phyloP scores from a whole-genome alignment of 1,284 basidiomycete species.

The Mycena citricolor region DNA sequence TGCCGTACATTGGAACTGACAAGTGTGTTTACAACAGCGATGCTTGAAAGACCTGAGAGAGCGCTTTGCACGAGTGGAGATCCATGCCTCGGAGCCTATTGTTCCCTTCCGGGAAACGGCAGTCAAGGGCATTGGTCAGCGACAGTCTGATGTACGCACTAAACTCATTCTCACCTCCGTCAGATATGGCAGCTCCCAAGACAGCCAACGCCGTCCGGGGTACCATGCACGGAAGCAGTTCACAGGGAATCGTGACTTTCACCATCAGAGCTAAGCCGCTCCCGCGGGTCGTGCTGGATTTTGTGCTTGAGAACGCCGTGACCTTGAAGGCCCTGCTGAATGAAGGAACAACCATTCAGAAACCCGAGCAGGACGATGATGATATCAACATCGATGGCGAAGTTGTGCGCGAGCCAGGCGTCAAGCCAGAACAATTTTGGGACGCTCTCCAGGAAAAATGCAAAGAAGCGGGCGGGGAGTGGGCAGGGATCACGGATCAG shows the following conservation, averaged over 20 bases:
- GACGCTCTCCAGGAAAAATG: conserved; percentile 64
- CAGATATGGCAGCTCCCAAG: conserved; percentile 89
- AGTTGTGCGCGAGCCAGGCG: conserved; percentile 57
- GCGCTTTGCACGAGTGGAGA: conserved; percentile 90
- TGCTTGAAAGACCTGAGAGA: conserved; percentile 95
- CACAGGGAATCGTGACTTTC: conserved; percentile 78
- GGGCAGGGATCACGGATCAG: conserved; percentile 70
- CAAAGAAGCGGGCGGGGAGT: conserved; percentile 75
- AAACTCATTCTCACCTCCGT: no score
- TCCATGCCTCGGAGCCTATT: conserved; percentile 93
- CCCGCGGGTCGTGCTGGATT: conserved; percentile 66
- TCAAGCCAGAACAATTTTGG: conserved; percentile 84
- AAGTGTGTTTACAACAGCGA: conserved; percentile 51
- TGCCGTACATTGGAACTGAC: not conserved
- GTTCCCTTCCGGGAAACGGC: conserved; percentile 98
- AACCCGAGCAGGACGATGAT: conserved; percentile 38
- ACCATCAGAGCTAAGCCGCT: conserved; percentile 83
- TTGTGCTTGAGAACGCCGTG: conserved; percentile 74
- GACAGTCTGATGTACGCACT: no score
- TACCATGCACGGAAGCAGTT: conserved; percentile 70
- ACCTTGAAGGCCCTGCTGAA: conserved; percentile 55
- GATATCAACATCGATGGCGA: conserved; percentile 49
- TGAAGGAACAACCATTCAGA: no score
- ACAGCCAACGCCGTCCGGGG: conserved; percentile 74
- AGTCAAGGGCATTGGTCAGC: conserved; percentile 69